These are phyloP conservation scores for Penicillium goetzii DNA, from an alignment of 495 filamentous ascomycete genomes.

Conservation along the genomic window DNA sequence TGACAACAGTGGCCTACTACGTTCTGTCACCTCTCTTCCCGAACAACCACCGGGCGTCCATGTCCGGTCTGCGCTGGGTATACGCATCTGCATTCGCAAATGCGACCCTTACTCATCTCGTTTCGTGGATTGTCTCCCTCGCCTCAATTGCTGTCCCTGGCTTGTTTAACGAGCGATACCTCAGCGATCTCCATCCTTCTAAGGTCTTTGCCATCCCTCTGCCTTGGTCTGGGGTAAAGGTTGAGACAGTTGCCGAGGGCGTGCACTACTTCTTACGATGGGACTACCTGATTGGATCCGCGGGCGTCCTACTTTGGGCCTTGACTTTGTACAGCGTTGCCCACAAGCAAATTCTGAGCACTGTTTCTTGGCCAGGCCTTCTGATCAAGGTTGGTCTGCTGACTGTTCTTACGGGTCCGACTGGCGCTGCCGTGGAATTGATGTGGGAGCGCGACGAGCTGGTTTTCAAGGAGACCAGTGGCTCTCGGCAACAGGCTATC, in stretches of 20 bases:
- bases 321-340: conserved; percentile 45
- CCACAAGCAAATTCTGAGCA: conserved; percentile 41
- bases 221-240: conserved; percentile 43
- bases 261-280: conserved; percentile 59
- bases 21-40: conserved; percentile 41
- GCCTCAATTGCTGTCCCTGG: conserved; percentile 41
- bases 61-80: conserved; percentile 51
- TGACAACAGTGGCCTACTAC: conserved; percentile 37
- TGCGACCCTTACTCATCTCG: conserved; percentile 51
- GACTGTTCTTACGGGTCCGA: conserved; percentile 52
- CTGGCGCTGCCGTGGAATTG: conserved; percentile 53
- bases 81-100: conserved; percentile 58
- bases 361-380: conserved; percentile 33
- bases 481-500: conserved; percentile 24
- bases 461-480: conserved; percentile 39
- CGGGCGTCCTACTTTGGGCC: conserved; percentile 59
- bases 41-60: conserved; percentile 40
- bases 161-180: conserved; percentile 39
- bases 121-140: conserved; percentile 51
- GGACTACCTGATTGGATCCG: conserved; percentile 59
- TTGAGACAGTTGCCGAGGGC: conserved; percentile 50
- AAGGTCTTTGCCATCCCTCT: conserved; percentile 47
- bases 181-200: conserved; percentile 41
- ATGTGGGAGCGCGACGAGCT: conserved; percentile 62
- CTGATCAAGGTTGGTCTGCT: conserved; percentile 44